Conservation (phyloP, 2,329 filamentous ascomycete genomes). For the Neodidymelliopsis sp. region DNA sequence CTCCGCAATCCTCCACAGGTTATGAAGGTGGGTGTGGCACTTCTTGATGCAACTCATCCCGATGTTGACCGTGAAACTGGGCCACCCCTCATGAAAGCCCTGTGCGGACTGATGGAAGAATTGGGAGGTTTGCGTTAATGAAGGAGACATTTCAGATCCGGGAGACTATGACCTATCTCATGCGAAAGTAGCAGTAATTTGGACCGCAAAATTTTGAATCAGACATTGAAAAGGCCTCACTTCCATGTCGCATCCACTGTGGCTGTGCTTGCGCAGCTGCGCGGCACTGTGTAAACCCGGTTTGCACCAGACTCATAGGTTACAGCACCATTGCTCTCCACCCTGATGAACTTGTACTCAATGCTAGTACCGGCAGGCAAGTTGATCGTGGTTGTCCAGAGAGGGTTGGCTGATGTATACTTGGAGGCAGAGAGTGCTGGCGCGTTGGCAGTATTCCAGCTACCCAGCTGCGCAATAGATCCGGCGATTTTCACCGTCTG, state of each 20-base stretch:
- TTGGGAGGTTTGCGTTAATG: constrained; percentile 10
- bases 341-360: constrained; percentile 57
- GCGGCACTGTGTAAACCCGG: constrained; percentile 49
- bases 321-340: constrained; percentile 55
- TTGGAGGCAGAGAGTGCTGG: constrained; percentile 51
- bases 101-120: constrained; percentile 31
- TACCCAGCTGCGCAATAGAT: constrained; percentile 53
- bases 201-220: not conserved
- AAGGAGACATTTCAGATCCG: too few species aligned
- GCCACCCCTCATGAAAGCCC: constrained; percentile 24
- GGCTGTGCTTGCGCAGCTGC: constrained; percentile 25
- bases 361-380: constrained; percentile 53
- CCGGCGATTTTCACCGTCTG: constrained; percentile 59
- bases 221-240: constrained; percentile 11
- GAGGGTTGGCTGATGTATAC: constrained; percentile 54
- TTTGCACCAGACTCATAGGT: constrained; percentile 56
- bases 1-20: constrained; percentile 25
- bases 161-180: too few species aligned
- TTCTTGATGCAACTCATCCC: constrained; percentile 29
- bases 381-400: constrained; percentile 55
- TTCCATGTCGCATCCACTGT: constrained; percentile 36
- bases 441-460: constrained; percentile 52
- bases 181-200: not conserved
- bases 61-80: constrained; percentile 23
- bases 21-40: constrained; percentile 25